Conservation (phyloP, 108 stramenopile species). For the Skeletonema marinoi region DNA sequence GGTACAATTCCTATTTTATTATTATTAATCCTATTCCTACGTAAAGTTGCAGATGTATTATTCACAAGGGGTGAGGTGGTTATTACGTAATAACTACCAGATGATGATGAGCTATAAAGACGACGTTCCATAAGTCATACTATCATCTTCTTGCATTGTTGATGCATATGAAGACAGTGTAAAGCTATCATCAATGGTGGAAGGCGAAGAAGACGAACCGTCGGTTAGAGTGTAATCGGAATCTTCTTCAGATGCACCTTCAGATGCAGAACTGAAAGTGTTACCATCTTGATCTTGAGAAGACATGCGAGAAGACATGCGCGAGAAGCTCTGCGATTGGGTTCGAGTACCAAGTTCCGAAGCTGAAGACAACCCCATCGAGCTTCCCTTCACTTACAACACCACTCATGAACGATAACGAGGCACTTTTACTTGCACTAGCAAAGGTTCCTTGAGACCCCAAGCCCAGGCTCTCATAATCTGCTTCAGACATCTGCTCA, state of each 20-base stretch:
- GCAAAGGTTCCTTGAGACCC: background rate
- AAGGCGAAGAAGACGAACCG: background rate
- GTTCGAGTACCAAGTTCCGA: background rate
- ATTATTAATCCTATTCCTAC: background rate
- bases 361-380: background rate
- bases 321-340: background rate
- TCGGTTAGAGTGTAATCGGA: background rate
- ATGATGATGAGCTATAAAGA: background rate
- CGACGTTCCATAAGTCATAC: background rate
- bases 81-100: background rate
- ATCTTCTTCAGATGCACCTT: background rate
- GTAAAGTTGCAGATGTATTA: background rate
- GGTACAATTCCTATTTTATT: too few relatives aligned
- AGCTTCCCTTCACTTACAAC: background rate
- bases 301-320: background rate
- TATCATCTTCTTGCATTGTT: background rate
- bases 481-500: background rate
- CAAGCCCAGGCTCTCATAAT: background rate
- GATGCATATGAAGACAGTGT: background rate
- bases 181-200: background rate
- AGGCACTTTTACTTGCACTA: background rate
- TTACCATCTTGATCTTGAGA: background rate
- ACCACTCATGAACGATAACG: background rate
- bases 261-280: background rate
- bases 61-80: background rate